Evolutionary conservation across 176 grass and related monocot genomes (phyloP).

Genomic region (Saccharum spontaneum): DNA sequence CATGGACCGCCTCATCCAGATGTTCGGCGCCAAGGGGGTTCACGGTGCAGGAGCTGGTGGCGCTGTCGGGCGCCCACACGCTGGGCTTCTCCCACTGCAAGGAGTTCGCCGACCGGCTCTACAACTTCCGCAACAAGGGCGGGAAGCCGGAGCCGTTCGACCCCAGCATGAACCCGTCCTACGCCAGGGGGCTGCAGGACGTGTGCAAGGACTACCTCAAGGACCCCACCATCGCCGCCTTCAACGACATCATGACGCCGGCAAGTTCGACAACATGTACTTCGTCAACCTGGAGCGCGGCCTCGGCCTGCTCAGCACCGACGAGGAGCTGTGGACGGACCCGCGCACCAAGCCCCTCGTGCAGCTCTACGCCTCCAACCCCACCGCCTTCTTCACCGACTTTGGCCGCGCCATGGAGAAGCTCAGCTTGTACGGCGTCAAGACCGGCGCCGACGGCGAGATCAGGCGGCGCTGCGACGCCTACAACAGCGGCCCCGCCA

Average conservation of each 20-base stretch:
- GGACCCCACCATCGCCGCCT: slow-evolving; percentile 51
- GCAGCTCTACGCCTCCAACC: slow-evolving; percentile 61
- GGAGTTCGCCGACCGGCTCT: slow-evolving; percentile 61
- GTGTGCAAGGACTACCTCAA: slow-evolving; percentile 50
- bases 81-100: slow-evolving; percentile 78
- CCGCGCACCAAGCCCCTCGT: slow-evolving; percentile 64
- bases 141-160: slow-evolving; percentile 41
- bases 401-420: slow-evolving; percentile 78
- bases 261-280: slow-evolving; percentile 82
- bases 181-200: slow-evolving; percentile 26
- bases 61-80: slow-evolving; percentile 74
- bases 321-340: slow-evolving; percentile 65
- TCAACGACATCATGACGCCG: slow-evolving; percentile 84
- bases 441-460: slow-evolving; percentile 73
- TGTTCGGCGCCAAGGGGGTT: slow-evolving; percentile 61
- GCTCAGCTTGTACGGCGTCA: slow-evolving; percentile 57
- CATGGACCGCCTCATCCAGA: slow-evolving; percentile 31
- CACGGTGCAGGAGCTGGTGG: slow-evolving; percentile 58
- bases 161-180: slow-evolving; percentile 50
- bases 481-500: slow-evolving; percentile 52
- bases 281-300: slow-evolving; percentile 74
- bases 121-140: slow-evolving; percentile 29
- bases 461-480: slow-evolving; percentile 73
- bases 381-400: slow-evolving; percentile 71
- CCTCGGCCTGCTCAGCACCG: slow-evolving; percentile 60